These are phyloP conservation scores for Cutaneotrichosporon arboriforme DNA, from an alignment of 1,284 basidiomycete species.

Conservation along the genomic window DNA sequence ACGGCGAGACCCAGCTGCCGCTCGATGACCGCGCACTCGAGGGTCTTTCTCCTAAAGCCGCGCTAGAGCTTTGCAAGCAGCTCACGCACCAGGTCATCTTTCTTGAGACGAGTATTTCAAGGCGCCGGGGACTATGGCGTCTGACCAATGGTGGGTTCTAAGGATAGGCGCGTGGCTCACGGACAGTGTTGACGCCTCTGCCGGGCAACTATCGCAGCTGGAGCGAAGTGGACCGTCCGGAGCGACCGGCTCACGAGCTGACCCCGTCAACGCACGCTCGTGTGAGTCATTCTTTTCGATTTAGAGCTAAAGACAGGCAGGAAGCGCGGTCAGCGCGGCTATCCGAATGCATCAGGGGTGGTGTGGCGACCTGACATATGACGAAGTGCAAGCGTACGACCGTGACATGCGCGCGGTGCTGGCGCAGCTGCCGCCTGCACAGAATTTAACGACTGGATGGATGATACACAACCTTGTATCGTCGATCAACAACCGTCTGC, in stretches of 20 bases:
- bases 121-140: slow-evolving; percentile 16
- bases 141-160: slow-evolving; percentile 3
- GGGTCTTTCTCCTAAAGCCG: not conserved
- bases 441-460: slow-evolving; percentile 7
- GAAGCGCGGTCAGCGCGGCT: not conserved
- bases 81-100: slow-evolving; percentile 16
- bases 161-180: not conserved
- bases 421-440: not conserved
- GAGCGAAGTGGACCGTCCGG: not conserved
- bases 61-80: slow-evolving; percentile 15
- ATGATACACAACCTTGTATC: slow-evolving; percentile 15
- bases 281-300: slow-evolving; percentile 1
- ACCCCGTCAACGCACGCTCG: slow-evolving; percentile 13
- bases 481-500: slow-evolving; percentile 21
- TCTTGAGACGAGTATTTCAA: slow-evolving; percentile 19
- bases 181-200: not conserved
- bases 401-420: not conserved
- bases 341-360: not conserved
- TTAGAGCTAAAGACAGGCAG: not conserved
- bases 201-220: slow-evolving; percentile 2
- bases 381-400: not conserved
- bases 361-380: not conserved
- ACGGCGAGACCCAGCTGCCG: not conserved
- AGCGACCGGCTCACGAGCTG: slow-evolving; percentile 3
- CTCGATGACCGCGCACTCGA: slow-evolving; percentile 9